phyloP scores from a whole-genome alignment of 768 basidiomycete species.

The Rhizopogon vesiculosus region DNA sequence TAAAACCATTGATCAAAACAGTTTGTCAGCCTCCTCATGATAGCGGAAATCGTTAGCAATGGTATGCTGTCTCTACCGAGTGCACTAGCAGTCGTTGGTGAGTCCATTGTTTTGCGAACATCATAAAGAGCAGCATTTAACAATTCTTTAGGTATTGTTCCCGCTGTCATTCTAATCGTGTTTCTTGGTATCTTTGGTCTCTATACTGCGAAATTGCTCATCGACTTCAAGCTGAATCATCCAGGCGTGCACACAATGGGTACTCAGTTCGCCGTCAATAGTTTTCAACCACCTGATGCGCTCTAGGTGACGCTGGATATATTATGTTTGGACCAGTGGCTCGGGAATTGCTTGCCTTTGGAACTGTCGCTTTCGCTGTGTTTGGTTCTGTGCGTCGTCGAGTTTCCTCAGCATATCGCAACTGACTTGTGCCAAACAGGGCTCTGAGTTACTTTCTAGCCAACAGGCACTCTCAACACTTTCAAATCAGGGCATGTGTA shows the following conservation, averaged over 20 bases:
- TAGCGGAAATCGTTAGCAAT: conserved; percentile 54
- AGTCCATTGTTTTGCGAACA: conserved; percentile 1
- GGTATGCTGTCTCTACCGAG: conserved; percentile 52
- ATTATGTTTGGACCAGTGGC: conserved; percentile 44
- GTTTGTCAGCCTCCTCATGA: conserved; percentile 50
- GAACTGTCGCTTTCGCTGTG: conserved; percentile 48
- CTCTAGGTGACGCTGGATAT: conserved; percentile 45
- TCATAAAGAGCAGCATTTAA: neutral
- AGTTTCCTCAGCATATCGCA: neutral
- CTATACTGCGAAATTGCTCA: conserved; percentile 47
- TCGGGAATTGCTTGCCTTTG: conserved; percentile 39
- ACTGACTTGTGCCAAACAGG: conserved; percentile 23
- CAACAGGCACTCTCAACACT: conserved; percentile 47
- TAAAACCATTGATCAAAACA: conserved; percentile 10
- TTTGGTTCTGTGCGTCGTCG: conserved; percentile 29
- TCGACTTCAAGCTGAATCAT: conserved; percentile 56
- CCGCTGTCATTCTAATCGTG: conserved; percentile 46
- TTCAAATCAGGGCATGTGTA: conserved; percentile 44
- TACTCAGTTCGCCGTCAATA: conserved; percentile 12
- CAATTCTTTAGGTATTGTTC: conserved; percentile 37
- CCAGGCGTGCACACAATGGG: conserved; percentile 52
- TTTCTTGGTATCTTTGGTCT: conserved; percentile 48
- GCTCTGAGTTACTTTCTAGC: conserved; percentile 44
- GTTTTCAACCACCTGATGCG: neutral
- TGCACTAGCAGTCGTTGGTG: conserved; percentile 48